Evolutionary conservation across 495 filamentous ascomycete species (phyloP).

Genomic region (Aspergillus conjunctus): DNA sequence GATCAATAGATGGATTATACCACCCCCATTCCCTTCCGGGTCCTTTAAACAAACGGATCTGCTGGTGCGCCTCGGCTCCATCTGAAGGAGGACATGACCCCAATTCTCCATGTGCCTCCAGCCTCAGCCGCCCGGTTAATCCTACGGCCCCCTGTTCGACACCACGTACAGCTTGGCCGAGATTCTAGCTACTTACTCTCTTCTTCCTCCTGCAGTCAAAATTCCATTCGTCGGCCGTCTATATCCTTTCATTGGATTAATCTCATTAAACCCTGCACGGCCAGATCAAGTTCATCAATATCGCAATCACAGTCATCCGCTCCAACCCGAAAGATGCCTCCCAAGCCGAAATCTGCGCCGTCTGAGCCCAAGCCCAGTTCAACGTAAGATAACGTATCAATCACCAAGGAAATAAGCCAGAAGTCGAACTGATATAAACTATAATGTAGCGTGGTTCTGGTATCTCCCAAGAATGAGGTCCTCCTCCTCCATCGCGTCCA

Average conservation of each 20-base stretch:
- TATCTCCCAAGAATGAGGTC: conserved; percentile 84
- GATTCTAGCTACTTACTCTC: conserved; percentile 12
- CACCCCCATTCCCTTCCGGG: neutral
- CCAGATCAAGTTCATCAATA: conserved; percentile 15
- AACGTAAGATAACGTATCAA: conserved; percentile 23
- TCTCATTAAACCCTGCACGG: neutral
- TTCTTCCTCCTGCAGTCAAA: neutral
- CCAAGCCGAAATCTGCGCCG: conserved; percentile 28
- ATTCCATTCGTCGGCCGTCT: neutral
- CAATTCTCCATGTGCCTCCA: conserved; percentile 16
- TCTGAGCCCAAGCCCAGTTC: conserved; percentile 43
- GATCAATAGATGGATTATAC: neutral
- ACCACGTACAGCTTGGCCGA: conserved; percentile 17
- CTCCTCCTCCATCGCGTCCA: conserved; percentile 84
- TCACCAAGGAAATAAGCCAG: neutral
- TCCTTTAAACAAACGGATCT: neutral
- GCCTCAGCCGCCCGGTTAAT: conserved; percentile 18
- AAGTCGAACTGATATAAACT: neutral
- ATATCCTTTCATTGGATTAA: conserved; percentile 1
- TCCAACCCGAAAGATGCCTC: conserved; percentile 25
- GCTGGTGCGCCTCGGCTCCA: conserved; percentile 14
- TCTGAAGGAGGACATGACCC: conserved; percentile 15
- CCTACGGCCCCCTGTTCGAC: neutral
- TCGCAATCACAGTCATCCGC: conserved; percentile 8
- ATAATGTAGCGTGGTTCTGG: conserved; percentile 68